Percentiles rank a stretch among this genome's conserved stretches.
phyloP scores from a whole-genome alignment of 768 basidiomycete species.

The Phaeotremella fagi region DNA sequence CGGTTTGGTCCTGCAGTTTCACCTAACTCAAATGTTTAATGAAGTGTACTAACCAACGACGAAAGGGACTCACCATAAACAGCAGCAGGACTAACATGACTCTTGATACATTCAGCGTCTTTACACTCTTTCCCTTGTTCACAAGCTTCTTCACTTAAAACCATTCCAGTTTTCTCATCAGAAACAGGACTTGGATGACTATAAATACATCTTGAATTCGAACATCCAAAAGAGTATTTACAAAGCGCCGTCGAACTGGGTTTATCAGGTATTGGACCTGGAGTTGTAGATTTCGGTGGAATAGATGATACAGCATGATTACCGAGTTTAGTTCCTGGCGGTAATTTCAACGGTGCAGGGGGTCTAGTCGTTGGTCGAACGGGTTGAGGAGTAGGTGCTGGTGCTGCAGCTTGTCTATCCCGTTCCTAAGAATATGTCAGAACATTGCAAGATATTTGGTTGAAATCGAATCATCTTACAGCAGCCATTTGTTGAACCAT shows the following conservation, averaged over 20 bases:
- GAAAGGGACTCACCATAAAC: constrained; percentile 61
- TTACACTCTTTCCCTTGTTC: constrained; percentile 82
- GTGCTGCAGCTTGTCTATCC: constrained; percentile 44
- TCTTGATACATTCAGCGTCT: constrained; percentile 88
- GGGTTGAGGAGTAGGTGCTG: not conserved
- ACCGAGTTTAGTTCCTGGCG: constrained; percentile 40
- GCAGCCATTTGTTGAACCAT: constrained; percentile 42
- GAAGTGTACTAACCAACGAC: constrained; percentile 7
- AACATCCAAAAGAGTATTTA: constrained; percentile 88
- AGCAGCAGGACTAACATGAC: constrained; percentile 83
- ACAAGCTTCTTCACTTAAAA: constrained; percentile 88
- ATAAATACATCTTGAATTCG: constrained; percentile 79
- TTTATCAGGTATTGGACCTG: constrained; percentile 44
- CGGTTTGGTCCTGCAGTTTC: constrained; percentile 36
- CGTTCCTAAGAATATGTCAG: constrained; percentile 19
- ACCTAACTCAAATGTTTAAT: constrained; percentile 15
- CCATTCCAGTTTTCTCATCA: constrained; percentile 87
- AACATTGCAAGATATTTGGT: no score
- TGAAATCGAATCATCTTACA: constrained; percentile 20
- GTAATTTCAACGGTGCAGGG: constrained; percentile 25
- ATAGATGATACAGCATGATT: constrained; percentile 34
- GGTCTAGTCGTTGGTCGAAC: constrained; percentile 23
- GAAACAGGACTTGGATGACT: constrained; percentile 97
- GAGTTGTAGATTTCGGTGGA: constrained; percentile 21
- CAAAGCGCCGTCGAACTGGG: constrained; percentile 58